Conservation (phyloP, 345 rosid species). For the Dovyalis caffra region DNA sequence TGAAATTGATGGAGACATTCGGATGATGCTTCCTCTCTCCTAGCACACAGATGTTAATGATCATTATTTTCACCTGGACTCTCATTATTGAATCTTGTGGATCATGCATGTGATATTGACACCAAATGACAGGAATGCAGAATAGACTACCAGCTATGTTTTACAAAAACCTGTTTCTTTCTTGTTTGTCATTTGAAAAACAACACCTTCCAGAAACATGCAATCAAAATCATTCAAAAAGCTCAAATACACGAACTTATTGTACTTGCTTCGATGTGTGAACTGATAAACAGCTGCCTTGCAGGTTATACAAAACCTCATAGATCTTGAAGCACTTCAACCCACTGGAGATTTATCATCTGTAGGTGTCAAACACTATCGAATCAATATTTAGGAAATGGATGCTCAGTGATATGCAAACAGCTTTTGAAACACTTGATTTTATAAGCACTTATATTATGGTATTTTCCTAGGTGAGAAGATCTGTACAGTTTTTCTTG, state of each 20-base stretch:
- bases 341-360: slow-evolving; percentile 95
- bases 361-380: slow-evolving; percentile 33
- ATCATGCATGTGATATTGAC: too few species aligned
- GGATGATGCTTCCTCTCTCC: not conserved
- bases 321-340: slow-evolving; percentile 90
- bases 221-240: not conserved
- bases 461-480: slow-evolving; percentile 62
- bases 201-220: not conserved
- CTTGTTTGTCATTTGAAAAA: not conserved
- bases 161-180: not conserved
- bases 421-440: not conserved
- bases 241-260: not conserved
- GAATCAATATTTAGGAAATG: slow-evolving; percentile 3
- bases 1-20: not conserved
- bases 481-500: slow-evolving; percentile 92
- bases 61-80: too few species aligned
- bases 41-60: not conserved
- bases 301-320: slow-evolving; percentile 79
- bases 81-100: too few species aligned
- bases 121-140: too few species aligned
- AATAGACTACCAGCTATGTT: not conserved
- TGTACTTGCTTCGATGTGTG: slow-evolving; percentile 5
- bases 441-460: not conserved
- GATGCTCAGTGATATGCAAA: not conserved
- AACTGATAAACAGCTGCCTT: slow-evolving; percentile 28